Evolutionary conservation across 2,329 filamentous ascomycete species (phyloP), one percentile per base, ranked within the genome.

Genomic region (Colletotrichum sp.): DNA sequence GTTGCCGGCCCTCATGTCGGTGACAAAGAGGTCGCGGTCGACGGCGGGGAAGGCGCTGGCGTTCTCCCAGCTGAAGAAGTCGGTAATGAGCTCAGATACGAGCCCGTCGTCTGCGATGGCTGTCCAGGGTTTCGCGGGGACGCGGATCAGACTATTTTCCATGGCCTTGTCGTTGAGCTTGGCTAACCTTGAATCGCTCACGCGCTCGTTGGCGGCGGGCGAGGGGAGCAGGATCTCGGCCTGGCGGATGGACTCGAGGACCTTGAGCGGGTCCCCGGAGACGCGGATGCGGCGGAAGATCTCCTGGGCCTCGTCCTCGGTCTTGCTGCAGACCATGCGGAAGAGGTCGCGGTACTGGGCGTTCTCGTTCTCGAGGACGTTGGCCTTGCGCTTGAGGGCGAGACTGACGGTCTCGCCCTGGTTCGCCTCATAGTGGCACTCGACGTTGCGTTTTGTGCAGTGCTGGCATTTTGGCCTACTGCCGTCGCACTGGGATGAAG

Each of bases 71-170:
- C 61, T 76, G 78, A 83, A 82, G 70, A 81, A 83, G 24, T 78
- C 77, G 55, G 81, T 80, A 5, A 83, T 77, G 9, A 83, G 77
- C 69, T 80, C 78, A 8, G 82, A 83, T 1, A 83, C 82, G 16
- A 83, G 32, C 1, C 82, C 82, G 36, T 83, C 81, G 6, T 79
- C 79, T 16, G 78, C 82, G 16, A 83, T 75, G 4, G 66, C 68
- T 2, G 82, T 83, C 81, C 82, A 83, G 8, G 82, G 82, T 16
- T 76, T 79, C 18, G 82, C 79, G 16, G 79, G 78, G 1, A 83
- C 80, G 15, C 77, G 78, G 56, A 82, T 76, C 3, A 69, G 48
- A 70, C 79, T 81, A 26, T 26, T 66, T 34, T 75, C 71, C 24
- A 78, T 62, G 4, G 79, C 76, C 13, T 76, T 69, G 30, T 72